phyloP scores from a whole-genome alignment of 2,329 filamentous ascomycete species.

The Aspergillus melleus region DNA sequence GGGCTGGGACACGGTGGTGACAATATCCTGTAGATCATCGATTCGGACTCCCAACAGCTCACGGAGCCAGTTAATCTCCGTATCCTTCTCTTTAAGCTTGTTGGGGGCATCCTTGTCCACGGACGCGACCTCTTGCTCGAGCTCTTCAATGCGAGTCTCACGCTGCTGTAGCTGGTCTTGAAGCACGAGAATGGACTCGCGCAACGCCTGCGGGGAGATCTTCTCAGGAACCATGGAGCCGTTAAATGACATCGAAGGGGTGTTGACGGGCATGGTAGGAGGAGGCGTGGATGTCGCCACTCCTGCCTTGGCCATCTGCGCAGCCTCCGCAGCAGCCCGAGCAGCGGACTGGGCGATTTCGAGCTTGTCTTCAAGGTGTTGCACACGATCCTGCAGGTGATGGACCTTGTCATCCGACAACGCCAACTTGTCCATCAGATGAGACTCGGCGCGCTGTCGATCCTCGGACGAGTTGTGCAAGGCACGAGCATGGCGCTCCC shows the following conservation, averaged over 20 bases:
- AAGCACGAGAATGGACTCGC: constrained; percentile 92
- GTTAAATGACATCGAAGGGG: constrained; percentile 49
- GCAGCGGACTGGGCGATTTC: constrained; percentile 87
- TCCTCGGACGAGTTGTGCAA: constrained; percentile 76
- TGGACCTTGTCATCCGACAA: constrained; percentile 82
- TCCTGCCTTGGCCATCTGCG: constrained; percentile 57
- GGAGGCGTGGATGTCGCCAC: constrained; percentile 31
- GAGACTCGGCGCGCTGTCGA: constrained; percentile 74
- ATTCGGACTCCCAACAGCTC: constrained; percentile 89
- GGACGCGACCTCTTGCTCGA: constrained; percentile 69
- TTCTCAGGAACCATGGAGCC: constrained; percentile 68
- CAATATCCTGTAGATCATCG: constrained; percentile 90
- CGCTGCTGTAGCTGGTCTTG: constrained; percentile 96
- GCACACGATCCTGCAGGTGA: constrained; percentile 80
- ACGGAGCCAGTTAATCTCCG: constrained; percentile 91
- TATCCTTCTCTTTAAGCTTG: constrained; percentile 88
- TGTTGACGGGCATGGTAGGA: constrained; percentile 40
- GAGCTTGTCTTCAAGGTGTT: constrained; percentile 84
- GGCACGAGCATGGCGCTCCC: constrained; percentile 71
- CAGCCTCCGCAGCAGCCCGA: constrained; percentile 75
- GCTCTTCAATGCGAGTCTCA: constrained; percentile 82
- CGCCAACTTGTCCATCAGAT: constrained; percentile 76
- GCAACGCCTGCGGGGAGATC: constrained; percentile 89
- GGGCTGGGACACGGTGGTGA: constrained; percentile 72
- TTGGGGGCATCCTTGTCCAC: constrained; percentile 73